A percentile compares a stretch with the other conserved stretches of the same genome.
Conservation (phyloP, 352 stramenopile genomes). For the Pythium phragmiticola region DNA sequence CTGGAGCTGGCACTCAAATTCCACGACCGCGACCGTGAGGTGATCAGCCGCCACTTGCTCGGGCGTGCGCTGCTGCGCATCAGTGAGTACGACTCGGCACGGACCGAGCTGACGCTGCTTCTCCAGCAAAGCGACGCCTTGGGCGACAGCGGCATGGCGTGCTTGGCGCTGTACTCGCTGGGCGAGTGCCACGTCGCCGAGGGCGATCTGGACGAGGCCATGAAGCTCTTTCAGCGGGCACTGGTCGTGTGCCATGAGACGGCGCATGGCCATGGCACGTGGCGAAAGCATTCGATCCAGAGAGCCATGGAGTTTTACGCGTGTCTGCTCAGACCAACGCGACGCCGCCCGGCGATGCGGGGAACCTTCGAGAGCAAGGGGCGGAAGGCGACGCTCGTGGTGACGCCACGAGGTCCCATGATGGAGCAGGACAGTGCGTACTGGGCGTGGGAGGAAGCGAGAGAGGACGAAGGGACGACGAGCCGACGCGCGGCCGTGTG, state of each 20-base stretch:
- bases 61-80: slow-evolving; percentile 36
- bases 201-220: slow-evolving; percentile 39
- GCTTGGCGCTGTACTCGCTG: slow-evolving; percentile 49
- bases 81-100: slow-evolving; percentile 38
- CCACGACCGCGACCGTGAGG: slow-evolving; percentile 42
- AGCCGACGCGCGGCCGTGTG: slow-evolving; percentile 7
- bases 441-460: slow-evolving; percentile 3
- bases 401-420: neutral
- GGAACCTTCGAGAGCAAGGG: neutral
- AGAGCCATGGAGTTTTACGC: slow-evolving; percentile 59
- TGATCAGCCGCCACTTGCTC: slow-evolving; percentile 41
- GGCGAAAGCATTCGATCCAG: slow-evolving; percentile 43
- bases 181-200: slow-evolving; percentile 39
- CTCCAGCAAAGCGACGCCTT: slow-evolving; percentile 37
- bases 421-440: neutral
- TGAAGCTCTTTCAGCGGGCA: slow-evolving; percentile 39
- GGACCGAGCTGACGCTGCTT: slow-evolving; percentile 41
- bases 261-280: slow-evolving; percentile 33
- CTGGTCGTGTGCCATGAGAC: slow-evolving; percentile 51
- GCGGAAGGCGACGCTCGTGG: slow-evolving; percentile 9
- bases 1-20: slow-evolving; percentile 37
- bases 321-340: slow-evolving; percentile 26
- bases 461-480: neutral
- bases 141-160: slow-evolving; percentile 43
- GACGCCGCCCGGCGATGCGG: slow-evolving; percentile 31